phyloP scores from a whole-genome alignment of 805 yeast species.

The Metschnikowia anglica region DNA sequence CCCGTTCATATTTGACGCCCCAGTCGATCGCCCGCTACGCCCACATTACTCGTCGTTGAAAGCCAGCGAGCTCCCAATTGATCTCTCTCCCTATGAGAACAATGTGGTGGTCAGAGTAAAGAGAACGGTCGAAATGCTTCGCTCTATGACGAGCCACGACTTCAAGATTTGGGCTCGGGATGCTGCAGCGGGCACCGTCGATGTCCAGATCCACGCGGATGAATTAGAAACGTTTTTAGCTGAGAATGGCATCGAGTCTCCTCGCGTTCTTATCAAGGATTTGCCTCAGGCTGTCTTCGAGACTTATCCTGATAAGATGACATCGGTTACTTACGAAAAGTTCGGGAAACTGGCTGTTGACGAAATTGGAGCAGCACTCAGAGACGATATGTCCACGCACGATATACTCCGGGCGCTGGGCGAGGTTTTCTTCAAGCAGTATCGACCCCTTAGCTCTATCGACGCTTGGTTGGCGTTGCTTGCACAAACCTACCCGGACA shows the following conservation, averaged over 20 bases:
- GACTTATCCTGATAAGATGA: conserved; percentile 43
- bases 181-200: conserved; percentile 43
- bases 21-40: conserved; percentile 1
- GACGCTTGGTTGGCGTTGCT: conserved; percentile 70
- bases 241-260: conserved; percentile 25
- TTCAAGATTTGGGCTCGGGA: conserved; percentile 51
- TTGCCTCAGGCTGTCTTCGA: conserved; percentile 57
- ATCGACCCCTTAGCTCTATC: conserved; percentile 65
- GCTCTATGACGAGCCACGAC: conserved; percentile 18
- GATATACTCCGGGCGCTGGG: conserved; percentile 19
- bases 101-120: conserved; percentile 47
- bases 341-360: conserved; percentile 34
- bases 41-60: conserved; percentile 34
- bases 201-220: conserved; percentile 35
- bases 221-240: conserved; percentile 16
- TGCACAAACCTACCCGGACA: conserved; percentile 58
- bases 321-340: conserved; percentile 38
- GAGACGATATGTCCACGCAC: conserved; percentile 8
- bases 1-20: conserved; percentile 12
- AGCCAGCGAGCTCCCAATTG: conserved; percentile 35
- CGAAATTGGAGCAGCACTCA: conserved; percentile 2
- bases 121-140: conserved; percentile 24
- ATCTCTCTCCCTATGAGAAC: conserved; percentile 40
- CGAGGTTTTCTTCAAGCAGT: conserved; percentile 68
- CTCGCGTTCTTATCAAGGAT: conserved; percentile 51